Base-by-base conservation (phyloP, 805 yeast species). In the Candida lessepsii region DNA sequence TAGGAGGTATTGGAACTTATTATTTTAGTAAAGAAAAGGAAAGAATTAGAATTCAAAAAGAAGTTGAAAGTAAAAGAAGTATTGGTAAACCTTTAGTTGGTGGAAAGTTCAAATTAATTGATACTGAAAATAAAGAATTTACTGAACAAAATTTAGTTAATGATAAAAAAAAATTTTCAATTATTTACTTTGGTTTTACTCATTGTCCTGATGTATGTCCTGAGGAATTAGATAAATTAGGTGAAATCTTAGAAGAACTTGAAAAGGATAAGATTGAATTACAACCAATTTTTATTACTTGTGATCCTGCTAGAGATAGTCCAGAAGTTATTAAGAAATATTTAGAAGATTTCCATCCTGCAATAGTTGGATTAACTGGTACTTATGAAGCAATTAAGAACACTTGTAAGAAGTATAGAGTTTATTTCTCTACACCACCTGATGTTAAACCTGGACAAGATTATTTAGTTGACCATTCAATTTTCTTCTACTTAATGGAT, bases 151-250 rank as follows among this genome's bases (percentile, higher is more conserved):
- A 91, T 51, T 67, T 93, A 55, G 63, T 76, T 46, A 60, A 65
- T 41, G 50, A 63, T 4, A 24, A 40, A 6, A 64, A 63, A 46
- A 83, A 78, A 58, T 93, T 89, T 63, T 79, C 91, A 9, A 68
- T 93, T 33, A 62, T 91, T n/a, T 93, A 93, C 61, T 93, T 93
- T 65, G 99, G 99, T 0, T 93, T 93, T 69, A 86, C 96, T 3
- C 90, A 90, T 65, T 93, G 99, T 66, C 99, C 99, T 5, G 99
- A 93, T 64, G 90, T 93, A 39, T 93, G 99, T 63, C 99, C 99
- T 9, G 99, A 93, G 61, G 99, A 93, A 61, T 75, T 93, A 44
- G 99, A 93, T 60, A 87, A 91, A 57, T 73, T 93, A 57, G 91
- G 96, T 4, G 73, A 80, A 21, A 81, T 84, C 67, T 69, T 77